Conservation (phyloP, 257 asterid genomes). For the Nicotiana sylvestris region DNA sequence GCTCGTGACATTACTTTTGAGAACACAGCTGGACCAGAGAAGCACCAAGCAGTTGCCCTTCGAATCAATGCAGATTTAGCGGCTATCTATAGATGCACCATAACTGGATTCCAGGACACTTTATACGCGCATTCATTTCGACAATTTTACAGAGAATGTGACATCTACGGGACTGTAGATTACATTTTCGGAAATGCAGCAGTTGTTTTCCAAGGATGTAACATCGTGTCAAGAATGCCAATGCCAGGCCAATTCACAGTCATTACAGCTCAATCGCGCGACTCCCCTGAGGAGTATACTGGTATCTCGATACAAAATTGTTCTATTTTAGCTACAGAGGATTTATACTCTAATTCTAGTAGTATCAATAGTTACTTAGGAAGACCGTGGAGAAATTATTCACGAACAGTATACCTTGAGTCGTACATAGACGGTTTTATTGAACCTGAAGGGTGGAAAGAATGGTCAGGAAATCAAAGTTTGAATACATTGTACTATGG, state of each 20-base stretch:
- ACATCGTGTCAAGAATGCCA: conserved; percentile 64
- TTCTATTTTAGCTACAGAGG: conserved; percentile 54
- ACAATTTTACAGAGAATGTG: conserved; percentile 85
- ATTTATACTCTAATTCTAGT: conserved; percentile 32
- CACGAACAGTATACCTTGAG: conserved; percentile 58
- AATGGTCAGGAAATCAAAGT: conserved; percentile 58
- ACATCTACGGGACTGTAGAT: conserved; percentile 78
- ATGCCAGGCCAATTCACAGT: conserved; percentile 60
- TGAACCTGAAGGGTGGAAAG: conserved; percentile 54
- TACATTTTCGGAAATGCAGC: conserved; percentile 91
- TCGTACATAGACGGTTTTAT: conserved; percentile 61
- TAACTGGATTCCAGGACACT: conserved; percentile 73
- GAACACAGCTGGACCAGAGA: conserved; percentile 78
- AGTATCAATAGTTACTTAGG: conserved; percentile 61
- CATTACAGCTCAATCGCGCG: conserved; percentile 71
- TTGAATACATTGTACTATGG: conserved; percentile 69
- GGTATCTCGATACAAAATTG: conserved; percentile 83
- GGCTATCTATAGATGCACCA: conserved; percentile 58
- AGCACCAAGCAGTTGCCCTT: conserved; percentile 87
- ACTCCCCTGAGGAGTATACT: conserved; percentile 43
- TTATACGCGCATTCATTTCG: conserved; percentile 70
- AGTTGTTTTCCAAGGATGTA: conserved; percentile 69
- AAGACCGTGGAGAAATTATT: conserved; percentile 75
- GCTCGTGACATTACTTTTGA: conserved; percentile 77
- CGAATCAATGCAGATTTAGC: conserved; percentile 68